Conservation (phyloP, 345 rosid species). For the Pistacia atlantica region DNA sequence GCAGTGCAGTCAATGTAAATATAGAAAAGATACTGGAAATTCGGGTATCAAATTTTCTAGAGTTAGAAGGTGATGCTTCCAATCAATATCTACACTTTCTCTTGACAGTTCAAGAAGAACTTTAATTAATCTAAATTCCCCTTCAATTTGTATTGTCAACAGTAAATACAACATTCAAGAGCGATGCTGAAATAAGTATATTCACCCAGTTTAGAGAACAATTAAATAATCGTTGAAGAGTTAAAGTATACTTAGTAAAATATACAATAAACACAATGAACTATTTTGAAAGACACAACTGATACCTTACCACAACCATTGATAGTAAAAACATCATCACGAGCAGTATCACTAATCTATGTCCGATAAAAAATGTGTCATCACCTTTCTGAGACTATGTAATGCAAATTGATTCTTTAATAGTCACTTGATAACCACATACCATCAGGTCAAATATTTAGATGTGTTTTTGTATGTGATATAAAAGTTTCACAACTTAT, state of each 20-base stretch:
- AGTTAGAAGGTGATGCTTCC: background rate
- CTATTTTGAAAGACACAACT: background rate
- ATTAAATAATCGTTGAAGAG: background rate
- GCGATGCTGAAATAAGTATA: background rate
- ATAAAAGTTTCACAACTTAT: background rate
- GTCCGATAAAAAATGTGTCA: slow-evolving; percentile 1
- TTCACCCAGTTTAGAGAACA: background rate
- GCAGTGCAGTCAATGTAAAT: background rate
- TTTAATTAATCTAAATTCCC: background rate
- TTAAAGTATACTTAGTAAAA: background rate
- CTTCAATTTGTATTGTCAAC: background rate
- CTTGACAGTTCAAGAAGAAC: background rate
- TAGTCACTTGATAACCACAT: background rate
- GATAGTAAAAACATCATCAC: background rate
- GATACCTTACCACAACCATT: background rate
- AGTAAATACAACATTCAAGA: background rate
- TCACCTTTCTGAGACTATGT: background rate
- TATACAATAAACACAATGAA: background rate
- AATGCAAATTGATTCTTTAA: background rate
- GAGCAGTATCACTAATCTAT: background rate
- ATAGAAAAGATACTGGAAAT: background rate
- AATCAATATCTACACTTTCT: background rate
- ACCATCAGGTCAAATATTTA: background rate
- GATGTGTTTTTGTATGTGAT: background rate
- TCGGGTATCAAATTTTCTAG: background rate